Conservation (phyloP, 169 alveolate genomes). For the Babesia gibsoni region DNA sequence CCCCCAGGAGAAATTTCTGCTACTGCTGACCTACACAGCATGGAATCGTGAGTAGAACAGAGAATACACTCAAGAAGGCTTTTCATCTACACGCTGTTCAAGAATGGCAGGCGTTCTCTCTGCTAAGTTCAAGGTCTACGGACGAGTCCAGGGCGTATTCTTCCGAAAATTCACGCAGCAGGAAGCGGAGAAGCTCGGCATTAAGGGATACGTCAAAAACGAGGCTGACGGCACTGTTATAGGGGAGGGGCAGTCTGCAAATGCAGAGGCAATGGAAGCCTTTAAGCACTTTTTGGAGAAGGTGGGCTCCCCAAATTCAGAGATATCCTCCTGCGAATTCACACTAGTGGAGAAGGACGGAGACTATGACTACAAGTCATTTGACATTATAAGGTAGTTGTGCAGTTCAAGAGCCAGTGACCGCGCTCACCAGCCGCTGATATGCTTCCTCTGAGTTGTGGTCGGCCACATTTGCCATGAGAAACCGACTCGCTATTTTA, state of each 20-base stretch:
- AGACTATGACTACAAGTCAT: conserved; percentile 20
- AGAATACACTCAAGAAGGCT: background rate
- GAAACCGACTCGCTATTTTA: conserved; percentile 16
- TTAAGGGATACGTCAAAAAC: conserved; percentile 71
- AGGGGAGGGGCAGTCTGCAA: conserved; percentile 65
- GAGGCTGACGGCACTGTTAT: conserved; percentile 67
- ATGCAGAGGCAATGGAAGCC: conserved; percentile 42
- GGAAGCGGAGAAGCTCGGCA: conserved; percentile 71
- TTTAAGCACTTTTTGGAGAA: conserved; percentile 64
- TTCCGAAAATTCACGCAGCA: conserved; percentile 71
- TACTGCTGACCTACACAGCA: no score
- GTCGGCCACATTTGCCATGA: conserved; percentile 13
- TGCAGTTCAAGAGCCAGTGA: background rate
- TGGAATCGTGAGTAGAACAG: background rate
- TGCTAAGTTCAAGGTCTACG: conserved; percentile 48
- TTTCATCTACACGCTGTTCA: background rate
- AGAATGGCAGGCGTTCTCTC: background rate
- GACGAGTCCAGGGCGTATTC: conserved; percentile 69
- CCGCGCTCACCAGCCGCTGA: conserved; percentile 24
- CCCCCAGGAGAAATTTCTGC: no score
- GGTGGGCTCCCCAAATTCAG: conserved; percentile 73
- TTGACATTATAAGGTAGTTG: conserved; percentile 21
- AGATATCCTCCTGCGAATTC: conserved; percentile 65
- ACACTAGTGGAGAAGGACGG: conserved; percentile 41
- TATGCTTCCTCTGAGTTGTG: conserved; percentile 18